These are phyloP conservation scores for Heterobasidion irregulare DNA, from an alignment of 1,284 basidiomycete species.

Conservation along the genomic window DNA sequence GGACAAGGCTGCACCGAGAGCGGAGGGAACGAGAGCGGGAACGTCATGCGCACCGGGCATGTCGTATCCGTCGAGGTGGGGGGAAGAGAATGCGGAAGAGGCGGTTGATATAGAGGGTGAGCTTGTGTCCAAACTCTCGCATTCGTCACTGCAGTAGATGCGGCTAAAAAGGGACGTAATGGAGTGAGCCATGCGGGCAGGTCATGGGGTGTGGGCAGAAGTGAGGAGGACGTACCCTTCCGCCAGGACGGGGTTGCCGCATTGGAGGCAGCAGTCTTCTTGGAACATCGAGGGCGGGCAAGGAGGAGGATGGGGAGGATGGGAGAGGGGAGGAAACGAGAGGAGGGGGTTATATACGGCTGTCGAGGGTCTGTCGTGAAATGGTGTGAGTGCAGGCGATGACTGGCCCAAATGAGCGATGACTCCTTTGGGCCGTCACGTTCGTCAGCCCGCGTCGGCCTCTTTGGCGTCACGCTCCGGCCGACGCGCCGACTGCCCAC, in stretches of 20 bases:
- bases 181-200: slow-evolving; percentile 10
- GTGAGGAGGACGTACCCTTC: slow-evolving; percentile 41
- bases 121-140: slow-evolving; percentile 47
- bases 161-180: slow-evolving; percentile 32
- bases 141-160: slow-evolving; percentile 69
- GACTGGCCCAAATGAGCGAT: background rate
- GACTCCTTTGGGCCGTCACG: background rate
- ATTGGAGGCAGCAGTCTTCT: slow-evolving; percentile 68
- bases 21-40: slow-evolving; percentile 49
- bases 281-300: slow-evolving; percentile 46
- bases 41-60: slow-evolving; percentile 38
- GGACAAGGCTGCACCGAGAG: slow-evolving; percentile 40
- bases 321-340: background rate
- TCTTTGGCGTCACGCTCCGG: background rate
- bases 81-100: slow-evolving; percentile 62
- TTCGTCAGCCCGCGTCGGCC: background rate
- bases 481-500: background rate
- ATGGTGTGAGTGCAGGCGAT: background rate
- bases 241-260: slow-evolving; percentile 50
- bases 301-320: background rate
- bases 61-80: slow-evolving; percentile 41
- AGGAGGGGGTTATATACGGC: background rate
- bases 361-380: background rate
- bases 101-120: slow-evolving; percentile 37
- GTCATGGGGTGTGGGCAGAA: slow-evolving; percentile 12